These are phyloP conservation scores for Vicia villosa DNA, from an alignment of 306 rosid genomes.

Conservation along the genomic window DNA sequence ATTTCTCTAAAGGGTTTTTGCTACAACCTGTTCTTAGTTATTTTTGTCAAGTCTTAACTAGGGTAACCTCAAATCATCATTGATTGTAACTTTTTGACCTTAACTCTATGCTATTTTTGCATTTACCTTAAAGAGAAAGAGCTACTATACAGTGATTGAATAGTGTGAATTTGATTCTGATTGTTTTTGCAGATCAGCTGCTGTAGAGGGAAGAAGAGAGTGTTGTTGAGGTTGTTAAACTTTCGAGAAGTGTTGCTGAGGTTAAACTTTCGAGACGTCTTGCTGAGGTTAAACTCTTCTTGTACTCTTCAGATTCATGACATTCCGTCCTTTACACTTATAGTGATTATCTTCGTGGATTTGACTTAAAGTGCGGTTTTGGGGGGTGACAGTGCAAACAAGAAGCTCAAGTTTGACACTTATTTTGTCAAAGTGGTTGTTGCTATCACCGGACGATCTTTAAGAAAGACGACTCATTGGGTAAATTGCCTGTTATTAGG, in stretches of 20 bases:
- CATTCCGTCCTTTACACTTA: neutral
- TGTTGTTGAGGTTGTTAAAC: slow-evolving; percentile 27
- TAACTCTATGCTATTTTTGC: neutral
- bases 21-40: slow-evolving; percentile 12
- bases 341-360: slow-evolving; percentile 26
- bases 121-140: neutral
- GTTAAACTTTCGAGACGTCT: neutral
- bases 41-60: slow-evolving; percentile 11
- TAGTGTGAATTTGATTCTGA: slow-evolving; percentile 16
- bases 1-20: slow-evolving; percentile 1
- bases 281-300: slow-evolving; percentile 15
- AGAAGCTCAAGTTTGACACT: slow-evolving; percentile 31
- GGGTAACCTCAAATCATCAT: slow-evolving; percentile 21
- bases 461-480: slow-evolving; percentile 23
- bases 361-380: slow-evolving; percentile 31
- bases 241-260: neutral
- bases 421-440: slow-evolving; percentile 18
- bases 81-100: slow-evolving; percentile 27
- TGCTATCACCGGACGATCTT: neutral
- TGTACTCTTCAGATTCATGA: neutral
- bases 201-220: slow-evolving; percentile 20
- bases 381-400: slow-evolving; percentile 17
- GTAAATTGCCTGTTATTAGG: slow-evolving; percentile 32
- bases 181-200: slow-evolving; percentile 50
- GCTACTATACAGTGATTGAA: neutral